Conservation (phyloP, 225 moss, liverwort and hornwort species). For the Sphagnum contortum region DNA sequence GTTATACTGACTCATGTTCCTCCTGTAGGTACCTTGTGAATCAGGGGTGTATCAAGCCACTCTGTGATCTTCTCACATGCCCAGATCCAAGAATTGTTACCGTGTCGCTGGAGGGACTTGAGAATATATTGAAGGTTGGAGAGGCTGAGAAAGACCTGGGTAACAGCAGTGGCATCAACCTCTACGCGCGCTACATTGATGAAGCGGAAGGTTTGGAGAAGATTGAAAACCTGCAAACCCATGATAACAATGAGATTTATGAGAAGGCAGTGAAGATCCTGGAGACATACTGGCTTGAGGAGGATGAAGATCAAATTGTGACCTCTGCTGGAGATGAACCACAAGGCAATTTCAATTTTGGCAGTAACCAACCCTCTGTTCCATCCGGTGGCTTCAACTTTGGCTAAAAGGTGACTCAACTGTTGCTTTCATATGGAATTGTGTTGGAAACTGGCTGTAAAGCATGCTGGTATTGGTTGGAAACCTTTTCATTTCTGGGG, state of each 20-base stretch:
- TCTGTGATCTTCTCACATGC: slow-evolving; percentile 84
- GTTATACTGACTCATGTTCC: not conserved
- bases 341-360: slow-evolving; percentile 64
- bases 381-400: slow-evolving; percentile 89
- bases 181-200: slow-evolving; percentile 80
- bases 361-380: slow-evolving; percentile 57
- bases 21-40: slow-evolving; percentile 72
- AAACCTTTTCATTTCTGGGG: too few relatives aligned
- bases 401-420: slow-evolving; percentile 41
- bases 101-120: slow-evolving; percentile 82
- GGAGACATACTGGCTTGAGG: slow-evolving; percentile 90
- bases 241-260: slow-evolving; percentile 93
- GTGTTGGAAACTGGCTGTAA: too few relatives aligned
- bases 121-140: slow-evolving; percentile 90
- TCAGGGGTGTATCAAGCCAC: slow-evolving; percentile 91
- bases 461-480: too few relatives aligned
- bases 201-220: slow-evolving; percentile 96
- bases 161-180: slow-evolving; percentile 53
- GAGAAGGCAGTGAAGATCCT: slow-evolving; percentile 95
- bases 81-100: slow-evolving; percentile 86
- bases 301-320: slow-evolving; percentile 78
- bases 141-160: slow-evolving; percentile 90
- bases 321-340: slow-evolving; percentile 40
- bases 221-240: slow-evolving; percentile 86
- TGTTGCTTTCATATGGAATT: too few relatives aligned